Evolutionary conservation across 768 basidiomycete species (phyloP).

Genomic region (Amanita molliuscula): DNA sequence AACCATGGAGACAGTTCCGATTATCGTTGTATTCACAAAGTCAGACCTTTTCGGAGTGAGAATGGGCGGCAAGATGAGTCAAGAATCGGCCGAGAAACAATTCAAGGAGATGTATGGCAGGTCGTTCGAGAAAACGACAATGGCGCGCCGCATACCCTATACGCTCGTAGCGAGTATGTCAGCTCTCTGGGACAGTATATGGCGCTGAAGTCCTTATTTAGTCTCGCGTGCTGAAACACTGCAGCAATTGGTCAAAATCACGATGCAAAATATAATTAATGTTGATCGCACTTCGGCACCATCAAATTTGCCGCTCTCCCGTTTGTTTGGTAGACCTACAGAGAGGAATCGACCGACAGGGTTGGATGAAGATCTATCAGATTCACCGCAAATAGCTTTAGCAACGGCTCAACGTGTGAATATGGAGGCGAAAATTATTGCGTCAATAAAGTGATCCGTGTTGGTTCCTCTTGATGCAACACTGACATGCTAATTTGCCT

Average conservation of each 20-base stretch:
- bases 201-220: not conserved
- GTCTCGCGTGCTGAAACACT: not conserved
- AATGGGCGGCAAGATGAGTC: not conserved
- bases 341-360: not conserved
- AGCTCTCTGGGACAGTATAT: not conserved
- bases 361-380: not conserved
- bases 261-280: not conserved
- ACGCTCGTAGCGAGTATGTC: not conserved
- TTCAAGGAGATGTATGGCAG: not conserved
- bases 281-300: too few species aligned
- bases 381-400: not conserved
- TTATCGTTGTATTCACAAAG: slow-evolving; percentile 2
- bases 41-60: not conserved
- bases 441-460: not conserved
- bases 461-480: not conserved
- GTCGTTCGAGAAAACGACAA: not conserved
- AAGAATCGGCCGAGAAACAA: not conserved
- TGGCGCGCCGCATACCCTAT: not conserved
- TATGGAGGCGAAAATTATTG: not conserved
- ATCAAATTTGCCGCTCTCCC: not conserved
- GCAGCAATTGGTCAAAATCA: not conserved
- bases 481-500: not conserved
- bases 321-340: not conserved
- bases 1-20: not conserved
- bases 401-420: slow-evolving; percentile 1